Evolutionary conservation across 352 stramenopile species (phyloP).

Genomic region (Phytophthora sansomeana): DNA sequence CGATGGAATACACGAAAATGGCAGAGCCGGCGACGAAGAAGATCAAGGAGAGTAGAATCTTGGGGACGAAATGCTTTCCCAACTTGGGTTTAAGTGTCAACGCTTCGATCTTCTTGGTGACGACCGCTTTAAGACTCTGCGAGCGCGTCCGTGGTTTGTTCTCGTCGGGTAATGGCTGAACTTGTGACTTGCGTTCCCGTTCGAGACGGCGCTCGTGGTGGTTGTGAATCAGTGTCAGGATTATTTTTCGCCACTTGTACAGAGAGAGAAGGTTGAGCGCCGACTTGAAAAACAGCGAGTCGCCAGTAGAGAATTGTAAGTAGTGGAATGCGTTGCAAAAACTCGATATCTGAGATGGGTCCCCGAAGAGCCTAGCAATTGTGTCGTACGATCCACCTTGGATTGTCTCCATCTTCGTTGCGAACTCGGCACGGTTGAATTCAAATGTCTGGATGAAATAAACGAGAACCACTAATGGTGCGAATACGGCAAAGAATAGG

Average conservation of each 20-base stretch:
- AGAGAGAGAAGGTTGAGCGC: slow-evolving; percentile 48
- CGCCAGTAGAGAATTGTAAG: slow-evolving; percentile 44
- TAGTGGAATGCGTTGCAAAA: slow-evolving; percentile 58
- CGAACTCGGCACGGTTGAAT: slow-evolving; percentile 51
- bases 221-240: slow-evolving; percentile 36
- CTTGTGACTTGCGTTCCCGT: slow-evolving; percentile 17
- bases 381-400: slow-evolving; percentile 42
- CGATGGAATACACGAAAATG: slow-evolving; percentile 45
- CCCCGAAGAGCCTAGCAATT: slow-evolving; percentile 50
- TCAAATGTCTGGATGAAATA: slow-evolving; percentile 54
- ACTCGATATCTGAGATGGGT: slow-evolving; percentile 49
- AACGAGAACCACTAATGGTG: slow-evolving; percentile 48
- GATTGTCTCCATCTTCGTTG: slow-evolving; percentile 41
- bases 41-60: slow-evolving; percentile 32
- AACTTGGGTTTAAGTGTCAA: slow-evolving; percentile 19
- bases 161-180: slow-evolving; percentile 19
- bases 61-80: slow-evolving; percentile 28
- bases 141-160: slow-evolving; percentile 2
- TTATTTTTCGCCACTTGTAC: slow-evolving; percentile 54
- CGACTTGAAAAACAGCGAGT: slow-evolving; percentile 39
- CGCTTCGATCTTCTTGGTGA: slow-evolving; percentile 22
- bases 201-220: slow-evolving; percentile 26
- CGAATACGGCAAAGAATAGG: slow-evolving; percentile 71
- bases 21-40: slow-evolving; percentile 41
- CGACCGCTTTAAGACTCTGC: slow-evolving; percentile 13